Conservation (phyloP, 2,329 filamentous ascomycete genomes). For the Chaetomiaceae sp. region DNA sequence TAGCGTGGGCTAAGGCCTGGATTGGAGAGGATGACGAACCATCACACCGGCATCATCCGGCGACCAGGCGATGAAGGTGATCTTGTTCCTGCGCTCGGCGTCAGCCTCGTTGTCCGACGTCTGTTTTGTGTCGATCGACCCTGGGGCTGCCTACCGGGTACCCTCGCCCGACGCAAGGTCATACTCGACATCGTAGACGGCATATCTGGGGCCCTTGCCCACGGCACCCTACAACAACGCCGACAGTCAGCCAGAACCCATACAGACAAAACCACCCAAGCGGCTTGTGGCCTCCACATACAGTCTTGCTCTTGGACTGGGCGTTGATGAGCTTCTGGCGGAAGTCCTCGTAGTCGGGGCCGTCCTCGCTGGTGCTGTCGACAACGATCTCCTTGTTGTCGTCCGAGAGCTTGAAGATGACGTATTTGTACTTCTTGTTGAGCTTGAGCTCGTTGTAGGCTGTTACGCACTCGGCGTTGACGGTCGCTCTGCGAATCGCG, state of each 20-base stretch:
- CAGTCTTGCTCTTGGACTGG: conserved; percentile 66
- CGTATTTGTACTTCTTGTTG: conserved; percentile 75
- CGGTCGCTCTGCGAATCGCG: conserved; percentile 55
- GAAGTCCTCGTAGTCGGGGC: conserved; percentile 65
- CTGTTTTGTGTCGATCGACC: not conserved
- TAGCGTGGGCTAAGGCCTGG: not conserved
- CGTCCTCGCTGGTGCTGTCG: conserved; percentile 63
- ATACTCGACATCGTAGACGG: conserved; percentile 82
- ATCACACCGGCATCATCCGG: conserved; percentile 76
- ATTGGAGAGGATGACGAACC: conserved; percentile 47
- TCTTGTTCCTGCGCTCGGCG: conserved; percentile 59
- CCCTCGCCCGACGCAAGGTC: conserved; percentile 68
- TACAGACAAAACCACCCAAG: not conserved
- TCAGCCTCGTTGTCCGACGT: not conserved
- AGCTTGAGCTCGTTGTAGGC: conserved; percentile 81
- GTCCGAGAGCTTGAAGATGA: conserved; percentile 84
- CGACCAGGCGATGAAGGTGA: conserved; percentile 74
- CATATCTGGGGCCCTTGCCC: conserved; percentile 70
- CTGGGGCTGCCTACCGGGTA: conserved; percentile 51
- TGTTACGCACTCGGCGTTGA: conserved; percentile 66
- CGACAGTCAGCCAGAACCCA: not conserved
- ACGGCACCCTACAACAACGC: conserved; percentile 44
- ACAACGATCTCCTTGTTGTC: conserved; percentile 78
- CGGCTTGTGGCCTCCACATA: conserved; percentile 34
- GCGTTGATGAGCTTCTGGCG: conserved; percentile 71